phyloP scores from a whole-genome alignment of 441 rosid species.

The Erodium chrysanthum region DNA sequence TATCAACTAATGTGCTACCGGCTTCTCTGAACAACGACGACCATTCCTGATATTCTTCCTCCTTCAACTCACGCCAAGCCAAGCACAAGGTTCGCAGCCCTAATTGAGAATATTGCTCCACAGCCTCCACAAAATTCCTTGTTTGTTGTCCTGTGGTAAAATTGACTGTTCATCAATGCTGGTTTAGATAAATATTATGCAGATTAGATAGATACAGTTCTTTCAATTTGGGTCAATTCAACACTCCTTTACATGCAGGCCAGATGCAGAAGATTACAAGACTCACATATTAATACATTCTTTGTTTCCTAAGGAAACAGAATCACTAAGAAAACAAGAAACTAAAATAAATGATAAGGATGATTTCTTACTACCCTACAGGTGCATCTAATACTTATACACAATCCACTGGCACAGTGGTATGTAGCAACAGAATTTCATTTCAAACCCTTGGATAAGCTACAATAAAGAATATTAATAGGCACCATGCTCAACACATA shows the following conservation, averaged over 20 bases:
- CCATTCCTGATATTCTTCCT: conserved; percentile 84
- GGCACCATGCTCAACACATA: neutral
- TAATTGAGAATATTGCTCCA: conserved; percentile 81
- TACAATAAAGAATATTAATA: neutral
- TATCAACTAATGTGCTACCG: conserved; percentile 72
- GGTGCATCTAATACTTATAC: neutral
- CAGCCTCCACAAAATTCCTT: conserved; percentile 70
- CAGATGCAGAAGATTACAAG: no score
- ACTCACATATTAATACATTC: no score
- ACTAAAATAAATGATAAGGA: no score
- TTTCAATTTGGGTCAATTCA: no score
- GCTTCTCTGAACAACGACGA: conserved; percentile 73
- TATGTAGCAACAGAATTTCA: neutral
- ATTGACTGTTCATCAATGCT: conserved; percentile 15
- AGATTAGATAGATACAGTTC: no score
- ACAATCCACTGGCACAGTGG: neutral
- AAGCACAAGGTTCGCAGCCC: conserved; percentile 91
- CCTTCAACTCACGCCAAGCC: conserved; percentile 90
- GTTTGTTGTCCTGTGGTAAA: conserved; percentile 73
- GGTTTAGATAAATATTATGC: no score
- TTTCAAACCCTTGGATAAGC: conserved; percentile 1
- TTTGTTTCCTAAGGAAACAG: no score
- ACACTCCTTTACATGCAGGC: no score
- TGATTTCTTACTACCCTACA: no score
- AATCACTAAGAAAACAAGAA: no score